Evolutionary conservation across 768 basidiomycete species (phyloP).

Genomic region (Vararia minispora): DNA sequence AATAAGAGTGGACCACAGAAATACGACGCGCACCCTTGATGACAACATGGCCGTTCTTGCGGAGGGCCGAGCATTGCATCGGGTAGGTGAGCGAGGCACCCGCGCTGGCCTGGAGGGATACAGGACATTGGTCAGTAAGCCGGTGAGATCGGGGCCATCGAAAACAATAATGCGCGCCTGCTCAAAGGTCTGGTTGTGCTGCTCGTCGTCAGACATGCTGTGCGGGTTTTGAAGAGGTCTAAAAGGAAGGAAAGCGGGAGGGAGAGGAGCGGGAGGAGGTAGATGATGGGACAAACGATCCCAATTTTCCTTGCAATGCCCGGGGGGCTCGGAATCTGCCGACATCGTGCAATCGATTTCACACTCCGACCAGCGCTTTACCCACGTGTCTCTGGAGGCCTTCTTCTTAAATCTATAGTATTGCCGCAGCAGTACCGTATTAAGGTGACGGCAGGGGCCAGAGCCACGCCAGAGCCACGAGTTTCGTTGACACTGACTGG

Average conservation of each 20-base stretch:
- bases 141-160: conserved; percentile 10
- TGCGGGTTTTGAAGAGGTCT: conserved; percentile 10
- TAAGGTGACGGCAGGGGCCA: no score
- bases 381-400: no score
- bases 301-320: no score
- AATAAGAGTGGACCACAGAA: no score
- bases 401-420: no score
- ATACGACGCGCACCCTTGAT: conserved; percentile 87
- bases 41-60: conserved; percentile 87
- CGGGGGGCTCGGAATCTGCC: no score
- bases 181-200: conserved; percentile 83
- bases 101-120: conserved; percentile 41
- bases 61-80: conserved; percentile 95
- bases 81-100: conserved; percentile 75
- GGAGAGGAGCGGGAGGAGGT: conserved; percentile 19
- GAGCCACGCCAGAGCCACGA: no score
- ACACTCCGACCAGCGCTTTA: no score
- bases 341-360: no score
- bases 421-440: no score
- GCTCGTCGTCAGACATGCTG: conserved; percentile 84
- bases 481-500: no score
- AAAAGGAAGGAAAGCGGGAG: conserved; percentile 17
- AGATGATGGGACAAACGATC: no score
- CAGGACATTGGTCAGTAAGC: conserved; percentile 5
- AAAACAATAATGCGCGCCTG: conserved; percentile 36